Evolutionary conservation across 2,329 filamentous ascomycete genomes (phyloP), one percentile per base, ranked within the genome.

Genomic region (Cladophialophora yegresii): DNA sequence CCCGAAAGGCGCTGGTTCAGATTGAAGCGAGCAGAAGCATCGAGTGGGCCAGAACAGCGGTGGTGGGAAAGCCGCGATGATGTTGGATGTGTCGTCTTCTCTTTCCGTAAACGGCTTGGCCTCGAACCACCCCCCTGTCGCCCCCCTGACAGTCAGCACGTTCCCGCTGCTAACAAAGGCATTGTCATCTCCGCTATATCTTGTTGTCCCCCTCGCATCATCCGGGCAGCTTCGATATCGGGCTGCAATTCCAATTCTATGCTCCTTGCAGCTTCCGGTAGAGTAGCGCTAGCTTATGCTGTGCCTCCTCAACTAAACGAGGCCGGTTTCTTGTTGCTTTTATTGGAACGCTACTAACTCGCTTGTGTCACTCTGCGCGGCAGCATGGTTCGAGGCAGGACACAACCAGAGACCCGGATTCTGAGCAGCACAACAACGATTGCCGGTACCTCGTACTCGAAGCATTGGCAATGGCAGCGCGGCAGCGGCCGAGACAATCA

Each of bases 161-260:
- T 33, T 50, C 45, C 32, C 43, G 45, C 28, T 36, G n/a, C 36
- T 30, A 36, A 40, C 54, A 51, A 50, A 30, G 56, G 32, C 55
- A 59, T 49, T 43, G 33, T 54, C 56, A 20, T 28, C 22, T 36
- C 40, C 12, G 28, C 36, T 30, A 8, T n/a, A n/a, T n/a, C n/a
- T 33, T 20, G 16, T 43, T 32, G 30, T 26, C 47, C 26, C 57
- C 57, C 47, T 63, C 54, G 61, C 49, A 23, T 58, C 45, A 54
- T 58, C 53, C 30, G 23, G 58, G 30, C 36, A 8, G 13, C 58
- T 61, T 61, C 32, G 50, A 32, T 54, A 61, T 47, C 23, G 33
- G 43, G 32, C 55, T 23, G 32, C 30, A 45, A 61, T 61, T 32
- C 2, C 36, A 47, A 54, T 54, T 61, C 58, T 43, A 61, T 54